Conservation (phyloP, 225 moss, liverwort and hornwort species). For the Pleurozium schreberi region DNA sequence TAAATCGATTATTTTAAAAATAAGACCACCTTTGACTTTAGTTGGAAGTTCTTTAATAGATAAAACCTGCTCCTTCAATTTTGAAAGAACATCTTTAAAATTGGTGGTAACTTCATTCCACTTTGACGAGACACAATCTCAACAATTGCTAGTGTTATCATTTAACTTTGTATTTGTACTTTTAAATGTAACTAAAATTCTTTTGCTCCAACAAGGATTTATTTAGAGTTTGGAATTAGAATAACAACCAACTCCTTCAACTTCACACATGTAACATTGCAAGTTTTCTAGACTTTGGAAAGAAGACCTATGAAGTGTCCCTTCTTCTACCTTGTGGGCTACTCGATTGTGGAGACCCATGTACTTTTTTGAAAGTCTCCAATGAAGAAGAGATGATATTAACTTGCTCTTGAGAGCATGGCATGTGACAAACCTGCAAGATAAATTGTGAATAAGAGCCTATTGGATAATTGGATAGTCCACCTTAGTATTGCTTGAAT, state of each 20-base stretch:
- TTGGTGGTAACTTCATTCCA: conserved; percentile 1
- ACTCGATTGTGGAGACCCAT: neutral
- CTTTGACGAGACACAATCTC: conserved; percentile 4
- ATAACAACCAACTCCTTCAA: conserved; percentile 3
- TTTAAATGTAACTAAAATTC: conserved; percentile 7
- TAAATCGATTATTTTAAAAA: neutral
- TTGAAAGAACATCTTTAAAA: conserved; percentile 2
- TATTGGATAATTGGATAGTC: neutral
- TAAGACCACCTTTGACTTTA: conserved; percentile 10
- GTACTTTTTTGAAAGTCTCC: conserved; percentile 24
- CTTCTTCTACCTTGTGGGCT: conserved; percentile 34
- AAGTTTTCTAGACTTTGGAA: conserved; percentile 13
- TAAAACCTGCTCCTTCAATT: conserved; percentile 3
- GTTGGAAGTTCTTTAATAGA: conserved; percentile 1
- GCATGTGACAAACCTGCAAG: neutral
- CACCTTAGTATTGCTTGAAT: neutral
- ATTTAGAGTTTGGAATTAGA: neutral
- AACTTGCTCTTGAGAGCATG: neutral
- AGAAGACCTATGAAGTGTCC: conserved; percentile 8
- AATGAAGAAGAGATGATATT: neutral
- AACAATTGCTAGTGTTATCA: neutral
- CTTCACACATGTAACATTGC: neutral
- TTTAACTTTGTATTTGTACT: conserved; percentile 7
- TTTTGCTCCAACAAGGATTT: conserved; percentile 16
- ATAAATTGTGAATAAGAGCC: neutral